Evolutionary conservation across 306 rosid species (phyloP), one percentile per base, ranked within the genome.

Genomic region (Cicer cuneatum): DNA sequence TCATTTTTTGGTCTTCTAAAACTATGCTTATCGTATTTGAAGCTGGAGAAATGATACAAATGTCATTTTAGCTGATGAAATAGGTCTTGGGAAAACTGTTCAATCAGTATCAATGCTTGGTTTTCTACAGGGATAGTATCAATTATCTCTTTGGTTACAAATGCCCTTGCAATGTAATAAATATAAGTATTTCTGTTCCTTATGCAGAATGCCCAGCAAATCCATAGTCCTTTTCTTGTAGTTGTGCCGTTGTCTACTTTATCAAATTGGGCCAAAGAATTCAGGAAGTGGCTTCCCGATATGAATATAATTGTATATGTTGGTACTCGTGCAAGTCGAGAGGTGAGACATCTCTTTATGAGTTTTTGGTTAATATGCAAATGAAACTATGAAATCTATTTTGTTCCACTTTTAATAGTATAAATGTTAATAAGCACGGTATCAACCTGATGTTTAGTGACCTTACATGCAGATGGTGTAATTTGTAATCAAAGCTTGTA

Each of bases 51-150:
- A 95, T 84, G 97, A 95, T 83, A 95, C 99, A 59, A 95, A 92
- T 85, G 98, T 95, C 76, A 95, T 95, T 81, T 92, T 95, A 89
- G 99, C 99, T 69, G 99, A 95, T 92, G 99, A 95, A 85, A 95
- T 95, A 98, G 99, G 99, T 75, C 99, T 95, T 74, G 99, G 99
- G 42, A 95, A 95, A 85, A 95, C 99, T 80, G 97, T 95, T 71
- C 99, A 95, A 81, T 92, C 98, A 46, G 99, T 95, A 53, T 95
- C 99, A 9, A 95, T 95, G 99, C 98, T 95, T 80, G 99, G 99
- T 53, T 95, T 95, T 86, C 86, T 95, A 73, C 98, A 92, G 97
- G 99, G 92, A 78, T 69, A 39, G 41, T 65, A 63, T 68, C 60
- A 41, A 39, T 45, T 45, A 58, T 85, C 58, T 66, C 47, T 65